Evolutionary conservation across 2,329 filamentous ascomycete species (phyloP).

Genomic region (Chaetomium strumarium): DNA sequence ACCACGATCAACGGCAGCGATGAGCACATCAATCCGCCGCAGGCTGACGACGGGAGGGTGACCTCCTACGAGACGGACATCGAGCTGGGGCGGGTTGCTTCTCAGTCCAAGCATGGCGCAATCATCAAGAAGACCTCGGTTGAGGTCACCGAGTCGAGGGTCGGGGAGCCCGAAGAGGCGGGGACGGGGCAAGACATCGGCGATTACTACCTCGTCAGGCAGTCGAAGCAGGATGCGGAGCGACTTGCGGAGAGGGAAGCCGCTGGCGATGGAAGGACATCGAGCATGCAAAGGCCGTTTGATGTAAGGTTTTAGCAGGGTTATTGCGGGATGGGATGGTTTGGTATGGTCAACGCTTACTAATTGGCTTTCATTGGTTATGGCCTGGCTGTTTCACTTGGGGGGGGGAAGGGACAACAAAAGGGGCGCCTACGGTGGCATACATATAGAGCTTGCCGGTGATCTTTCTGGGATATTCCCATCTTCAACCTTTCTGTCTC

Average conservation of each 20-base stretch:
- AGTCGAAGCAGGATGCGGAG: constrained; percentile 15
- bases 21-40: constrained; percentile 22
- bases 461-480: too few relatives aligned
- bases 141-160: constrained; percentile 18
- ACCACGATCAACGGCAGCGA: constrained; percentile 26
- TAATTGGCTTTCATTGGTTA: too few relatives aligned
- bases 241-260: not conserved
- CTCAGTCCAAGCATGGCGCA: not conserved
- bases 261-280: constrained; percentile 8
- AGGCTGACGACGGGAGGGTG: not conserved
- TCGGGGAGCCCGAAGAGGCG: not conserved
- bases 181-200: constrained; percentile 6
- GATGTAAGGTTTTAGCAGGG: not conserved
- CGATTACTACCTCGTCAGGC: constrained; percentile 22
- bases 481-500: too few relatives aligned
- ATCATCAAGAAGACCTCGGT: constrained; percentile 23
- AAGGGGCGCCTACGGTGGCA: too few relatives aligned
- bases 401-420: too few relatives aligned
- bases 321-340: not conserved
- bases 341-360: not conserved
- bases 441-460: too few relatives aligned
- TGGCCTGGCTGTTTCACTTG: too few relatives aligned
- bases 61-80: constrained; percentile 7
- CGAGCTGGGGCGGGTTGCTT: not conserved
- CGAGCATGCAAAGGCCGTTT: constrained; percentile 1